A percentile compares a stretch with the other conserved stretches of the same genome.
These are phyloP conservation scores for Aspergillus bertholletiae DNA, from an alignment of 495 filamentous ascomycete species.

Conservation along the genomic window DNA sequence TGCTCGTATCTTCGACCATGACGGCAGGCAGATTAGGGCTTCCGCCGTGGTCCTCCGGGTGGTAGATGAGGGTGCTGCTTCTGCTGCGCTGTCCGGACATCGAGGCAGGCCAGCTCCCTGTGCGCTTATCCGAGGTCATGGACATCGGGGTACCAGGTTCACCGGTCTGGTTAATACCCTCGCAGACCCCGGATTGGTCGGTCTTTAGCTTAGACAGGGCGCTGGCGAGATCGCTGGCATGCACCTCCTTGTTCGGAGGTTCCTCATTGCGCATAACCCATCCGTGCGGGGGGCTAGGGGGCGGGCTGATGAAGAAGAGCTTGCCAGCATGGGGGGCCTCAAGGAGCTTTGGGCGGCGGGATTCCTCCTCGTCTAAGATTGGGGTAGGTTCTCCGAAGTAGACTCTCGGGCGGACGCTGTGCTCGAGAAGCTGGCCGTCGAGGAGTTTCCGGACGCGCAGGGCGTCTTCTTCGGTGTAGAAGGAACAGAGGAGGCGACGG, in stretches of 20 bases:
- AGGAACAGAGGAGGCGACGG: conserved; percentile 87
- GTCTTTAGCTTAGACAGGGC: conserved; percentile 69
- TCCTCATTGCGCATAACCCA: conserved; percentile 90
- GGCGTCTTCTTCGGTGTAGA: conserved; percentile 69
- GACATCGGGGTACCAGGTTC: conserved; percentile 37
- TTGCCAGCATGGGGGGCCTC: conserved; percentile 81
- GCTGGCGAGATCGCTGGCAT: conserved; percentile 81
- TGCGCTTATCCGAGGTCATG: conserved; percentile 36
- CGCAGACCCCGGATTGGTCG: conserved; percentile 21
- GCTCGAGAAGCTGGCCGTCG: conserved; percentile 63
- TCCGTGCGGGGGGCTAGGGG: conserved; percentile 84
- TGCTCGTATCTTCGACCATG: conserved; percentile 83
- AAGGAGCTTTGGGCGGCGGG: conserved; percentile 56
- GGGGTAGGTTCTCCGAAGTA: conserved; percentile 87
- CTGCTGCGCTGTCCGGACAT: conserved; percentile 45
- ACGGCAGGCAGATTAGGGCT: conserved; percentile 82
- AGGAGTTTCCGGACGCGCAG: conserved; percentile 67
- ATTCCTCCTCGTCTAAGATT: conserved; percentile 53
- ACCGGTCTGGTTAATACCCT: conserved; percentile 6
- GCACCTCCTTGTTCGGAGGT: conserved; percentile 89
- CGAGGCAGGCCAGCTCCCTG: conserved; percentile 33
- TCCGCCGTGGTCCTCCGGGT: conserved; percentile 69
- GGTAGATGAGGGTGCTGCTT: conserved; percentile 70
- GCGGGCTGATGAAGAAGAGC: conserved; percentile 95
- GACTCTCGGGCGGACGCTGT: conserved; percentile 60